Conservation (phyloP, 1,284 basidiomycete genomes). For the Heterobasidion annosum region DNA sequence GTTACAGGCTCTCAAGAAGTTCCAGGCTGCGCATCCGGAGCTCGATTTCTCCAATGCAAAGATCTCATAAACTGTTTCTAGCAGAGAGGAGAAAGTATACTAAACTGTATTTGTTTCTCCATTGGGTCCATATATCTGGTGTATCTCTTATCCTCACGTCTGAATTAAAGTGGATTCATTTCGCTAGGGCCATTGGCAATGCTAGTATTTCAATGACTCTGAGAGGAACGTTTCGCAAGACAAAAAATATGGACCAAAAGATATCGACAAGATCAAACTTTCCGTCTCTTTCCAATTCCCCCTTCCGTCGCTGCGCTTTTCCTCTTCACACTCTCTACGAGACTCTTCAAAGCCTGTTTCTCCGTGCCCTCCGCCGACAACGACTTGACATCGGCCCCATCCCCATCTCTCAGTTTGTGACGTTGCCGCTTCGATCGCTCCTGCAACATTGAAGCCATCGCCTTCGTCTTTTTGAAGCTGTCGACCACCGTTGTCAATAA, state of each 20-base stretch:
- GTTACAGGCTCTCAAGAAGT: constrained; percentile 73
- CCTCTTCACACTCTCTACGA: constrained; percentile 83
- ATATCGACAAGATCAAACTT: constrained; percentile 20
- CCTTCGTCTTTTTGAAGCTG: constrained; percentile 86
- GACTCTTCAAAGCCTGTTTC: constrained; percentile 44
- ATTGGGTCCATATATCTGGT: not conserved
- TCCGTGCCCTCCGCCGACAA: constrained; percentile 10
- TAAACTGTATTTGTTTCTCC: not conserved
- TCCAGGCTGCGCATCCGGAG: constrained; percentile 86
- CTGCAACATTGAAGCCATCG: constrained; percentile 75
- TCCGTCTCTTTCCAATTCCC: constrained; percentile 47
- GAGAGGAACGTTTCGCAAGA: too few species aligned
- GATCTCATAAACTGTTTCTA: constrained; percentile 44
- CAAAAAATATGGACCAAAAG: too few species aligned
- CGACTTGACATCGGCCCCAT: constrained; percentile 6
- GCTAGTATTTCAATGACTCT: not conserved
- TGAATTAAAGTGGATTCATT: not conserved
- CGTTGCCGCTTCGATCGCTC: constrained; percentile 60
- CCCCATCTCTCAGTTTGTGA: constrained; percentile 20
- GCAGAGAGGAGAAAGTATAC: not conserved
- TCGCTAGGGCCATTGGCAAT: not conserved
- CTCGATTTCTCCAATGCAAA: constrained; percentile 93
- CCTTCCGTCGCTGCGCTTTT: constrained; percentile 38
- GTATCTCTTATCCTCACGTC: not conserved
- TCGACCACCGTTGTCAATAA: constrained; percentile 8